Percentiles rank a stretch among this genome's conserved stretches.
Conservation (phyloP, 176 grass and related monocot species). For the Puccinellia tenuiflora region DNA sequence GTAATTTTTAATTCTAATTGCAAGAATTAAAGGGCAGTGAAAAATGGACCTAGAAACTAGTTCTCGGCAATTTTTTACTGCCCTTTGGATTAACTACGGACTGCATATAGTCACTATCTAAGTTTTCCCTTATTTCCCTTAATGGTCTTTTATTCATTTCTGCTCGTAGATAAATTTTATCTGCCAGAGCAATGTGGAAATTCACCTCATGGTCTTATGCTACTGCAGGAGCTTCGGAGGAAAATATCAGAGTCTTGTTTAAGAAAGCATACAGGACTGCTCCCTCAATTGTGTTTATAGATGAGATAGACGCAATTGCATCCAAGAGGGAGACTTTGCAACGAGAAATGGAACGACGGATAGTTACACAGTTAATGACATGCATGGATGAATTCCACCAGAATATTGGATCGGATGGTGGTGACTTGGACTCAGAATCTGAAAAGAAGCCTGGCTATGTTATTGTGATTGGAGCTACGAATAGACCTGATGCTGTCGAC, state of each 20-base stretch:
- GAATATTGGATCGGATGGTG: slow-evolving; percentile 22
- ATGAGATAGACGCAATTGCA: slow-evolving; percentile 96
- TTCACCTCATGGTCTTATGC: neutral
- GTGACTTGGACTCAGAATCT: slow-evolving; percentile 40
- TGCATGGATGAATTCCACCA: slow-evolving; percentile 96
- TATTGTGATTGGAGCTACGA: slow-evolving; percentile 97
- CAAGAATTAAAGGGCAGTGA: too few relatives aligned
- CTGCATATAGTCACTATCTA: neutral
- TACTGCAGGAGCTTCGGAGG: slow-evolving; percentile 76
- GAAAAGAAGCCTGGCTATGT: slow-evolving; percentile 81
- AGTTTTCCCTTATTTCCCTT: neutral
- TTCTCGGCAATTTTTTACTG: too few relatives aligned
- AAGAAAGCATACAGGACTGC: slow-evolving; percentile 87
- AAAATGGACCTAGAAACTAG: too few relatives aligned
- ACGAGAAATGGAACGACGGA: slow-evolving; percentile 81
- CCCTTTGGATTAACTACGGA: neutral
- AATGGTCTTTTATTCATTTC: neutral
- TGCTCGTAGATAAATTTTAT: neutral
- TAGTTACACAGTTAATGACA: slow-evolving; percentile 94
- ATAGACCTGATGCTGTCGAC: slow-evolving; percentile 94
- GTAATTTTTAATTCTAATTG: too few relatives aligned
- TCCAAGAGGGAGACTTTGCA: slow-evolving; percentile 96
- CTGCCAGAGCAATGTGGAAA: neutral
- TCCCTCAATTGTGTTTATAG: slow-evolving; percentile 94
- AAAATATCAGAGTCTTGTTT: slow-evolving; percentile 87